phyloP scores from a whole-genome alignment of 78 protist genomes.

The Dictyostelium intermedium region DNA sequence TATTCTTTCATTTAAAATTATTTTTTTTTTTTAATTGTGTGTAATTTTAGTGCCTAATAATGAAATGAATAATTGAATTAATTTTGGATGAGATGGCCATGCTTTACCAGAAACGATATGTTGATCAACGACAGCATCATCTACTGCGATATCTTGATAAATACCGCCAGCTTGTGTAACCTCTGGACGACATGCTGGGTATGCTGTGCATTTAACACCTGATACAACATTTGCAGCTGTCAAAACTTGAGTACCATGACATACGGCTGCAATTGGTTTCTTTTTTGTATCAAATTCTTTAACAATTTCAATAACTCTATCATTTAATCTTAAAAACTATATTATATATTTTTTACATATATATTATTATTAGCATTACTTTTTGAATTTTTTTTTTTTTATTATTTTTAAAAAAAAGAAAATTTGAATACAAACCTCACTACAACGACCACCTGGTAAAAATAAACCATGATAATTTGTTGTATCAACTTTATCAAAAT shows the following conservation, averaged over 20 bases:
- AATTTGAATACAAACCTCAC: not conserved
- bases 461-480: slow-evolving; percentile 28
- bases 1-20: too few relatives aligned
- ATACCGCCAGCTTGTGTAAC: slow-evolving; percentile 26
- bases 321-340: slow-evolving; percentile 21
- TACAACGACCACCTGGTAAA: slow-evolving; percentile 22
- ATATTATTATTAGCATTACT: not conserved
- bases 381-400: too few relatives aligned
- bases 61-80: slow-evolving; percentile 22
- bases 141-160: slow-evolving; percentile 10
- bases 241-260: slow-evolving; percentile 69
- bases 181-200: slow-evolving; percentile 76
- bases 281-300: slow-evolving; percentile 24
- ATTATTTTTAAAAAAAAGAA: not conserved
- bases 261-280: slow-evolving; percentile 61
- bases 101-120: slow-evolving; percentile 50
- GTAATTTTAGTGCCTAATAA: slow-evolving; percentile 51
- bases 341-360: too few relatives aligned
- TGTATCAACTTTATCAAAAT: slow-evolving; percentile 34
- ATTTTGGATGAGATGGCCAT: slow-evolving; percentile 74
- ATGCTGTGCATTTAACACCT: slow-evolving; percentile 21
- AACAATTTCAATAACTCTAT: slow-evolving; percentile 20
- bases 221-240: slow-evolving; percentile 58
- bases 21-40: not conserved
- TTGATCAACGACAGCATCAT: slow-evolving; percentile 8